Evolutionary conservation across 495 filamentous ascomycete genomes (phyloP).

Genomic region (Acidomyces sp.): DNA sequence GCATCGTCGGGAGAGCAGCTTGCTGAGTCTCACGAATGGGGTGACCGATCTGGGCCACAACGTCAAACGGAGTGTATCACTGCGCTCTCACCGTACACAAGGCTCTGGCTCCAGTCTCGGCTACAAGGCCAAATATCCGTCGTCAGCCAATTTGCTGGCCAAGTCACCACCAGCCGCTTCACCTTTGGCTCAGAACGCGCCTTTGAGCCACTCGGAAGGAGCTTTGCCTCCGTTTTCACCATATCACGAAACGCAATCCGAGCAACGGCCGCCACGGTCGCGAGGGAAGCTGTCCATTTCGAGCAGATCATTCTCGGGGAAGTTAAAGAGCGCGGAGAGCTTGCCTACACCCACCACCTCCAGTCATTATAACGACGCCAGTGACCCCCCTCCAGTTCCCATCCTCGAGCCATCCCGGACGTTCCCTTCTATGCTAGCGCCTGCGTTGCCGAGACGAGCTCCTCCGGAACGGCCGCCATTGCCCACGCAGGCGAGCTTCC

Average conservation of each 20-base stretch:
- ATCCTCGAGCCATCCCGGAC: background rate
- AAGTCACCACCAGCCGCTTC: conserved; percentile 9
- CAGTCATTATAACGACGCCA: background rate
- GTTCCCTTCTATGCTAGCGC: conserved; percentile 7
- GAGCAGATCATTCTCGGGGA: conserved; percentile 9
- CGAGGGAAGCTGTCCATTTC: conserved; percentile 15
- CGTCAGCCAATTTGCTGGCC: conserved; percentile 11
- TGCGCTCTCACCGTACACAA: conserved; percentile 18
- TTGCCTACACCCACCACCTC: background rate
- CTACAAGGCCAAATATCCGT: conserved; percentile 10
- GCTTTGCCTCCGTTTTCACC: too few relatives aligned
- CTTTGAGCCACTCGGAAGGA: too few relatives aligned
- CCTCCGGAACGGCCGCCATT: conserved; percentile 7
- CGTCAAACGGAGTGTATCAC: conserved; percentile 18
- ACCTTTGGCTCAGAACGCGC: too few relatives aligned
- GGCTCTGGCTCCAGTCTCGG: conserved; percentile 6
- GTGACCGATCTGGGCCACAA: conserved; percentile 18
- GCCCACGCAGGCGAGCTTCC: conserved; percentile 9
- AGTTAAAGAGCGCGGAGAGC: conserved; percentile 13
- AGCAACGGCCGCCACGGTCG: background rate
- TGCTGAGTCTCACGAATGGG: conserved; percentile 14
- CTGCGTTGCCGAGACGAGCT: conserved; percentile 6
- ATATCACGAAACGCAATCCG: too few relatives aligned
- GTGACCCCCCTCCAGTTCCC: background rate
- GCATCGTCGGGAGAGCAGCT: conserved; percentile 13